These are phyloP conservation scores for Termitomyces sp. DNA, from an alignment of 768 basidiomycete species.

Conservation along the genomic window DNA sequence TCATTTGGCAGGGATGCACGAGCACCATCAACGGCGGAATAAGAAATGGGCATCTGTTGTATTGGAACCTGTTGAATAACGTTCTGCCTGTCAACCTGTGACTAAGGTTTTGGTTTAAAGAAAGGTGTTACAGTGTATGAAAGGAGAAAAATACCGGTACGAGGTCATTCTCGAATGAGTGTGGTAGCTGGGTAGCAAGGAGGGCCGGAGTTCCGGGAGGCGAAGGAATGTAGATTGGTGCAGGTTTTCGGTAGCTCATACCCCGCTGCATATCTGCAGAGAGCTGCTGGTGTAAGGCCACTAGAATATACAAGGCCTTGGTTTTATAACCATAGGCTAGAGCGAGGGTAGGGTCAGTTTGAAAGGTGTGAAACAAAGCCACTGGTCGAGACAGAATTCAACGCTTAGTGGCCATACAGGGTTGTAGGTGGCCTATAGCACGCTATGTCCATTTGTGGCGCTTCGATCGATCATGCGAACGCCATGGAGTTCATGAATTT, in stretches of 20 bases:
- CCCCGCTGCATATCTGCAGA: constrained; percentile 27
- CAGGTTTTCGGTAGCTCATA: constrained; percentile 72
- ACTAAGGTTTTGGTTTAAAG: constrained; percentile 13
- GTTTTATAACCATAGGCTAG: constrained; percentile 2
- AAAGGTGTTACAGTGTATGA: neutral
- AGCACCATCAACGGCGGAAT: neutral
- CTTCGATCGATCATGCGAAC: constrained; percentile 1
- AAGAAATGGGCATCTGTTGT: constrained; percentile 2
- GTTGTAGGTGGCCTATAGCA: neutral
- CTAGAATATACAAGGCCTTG: neutral
- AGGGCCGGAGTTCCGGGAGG: constrained; percentile 44
- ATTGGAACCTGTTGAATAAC: constrained; percentile 20
- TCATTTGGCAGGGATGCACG: neutral
- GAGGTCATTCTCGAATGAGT: constrained; percentile 6
- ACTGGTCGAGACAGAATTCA: neutral
- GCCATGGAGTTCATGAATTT: constrained; percentile 1
- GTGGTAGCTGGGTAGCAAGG: constrained; percentile 7
- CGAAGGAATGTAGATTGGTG: constrained; percentile 63
- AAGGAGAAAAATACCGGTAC: neutral
- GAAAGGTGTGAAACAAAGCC: too few species aligned
- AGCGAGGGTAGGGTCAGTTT: neutral
- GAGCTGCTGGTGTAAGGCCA: neutral
- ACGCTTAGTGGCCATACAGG: neutral
- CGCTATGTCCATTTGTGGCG: constrained; percentile 1
- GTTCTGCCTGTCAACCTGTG: constrained; percentile 33